Evolutionary conservation across 2,329 filamentous ascomycete species (phyloP).

Genomic region (Beauveria sp.): DNA sequence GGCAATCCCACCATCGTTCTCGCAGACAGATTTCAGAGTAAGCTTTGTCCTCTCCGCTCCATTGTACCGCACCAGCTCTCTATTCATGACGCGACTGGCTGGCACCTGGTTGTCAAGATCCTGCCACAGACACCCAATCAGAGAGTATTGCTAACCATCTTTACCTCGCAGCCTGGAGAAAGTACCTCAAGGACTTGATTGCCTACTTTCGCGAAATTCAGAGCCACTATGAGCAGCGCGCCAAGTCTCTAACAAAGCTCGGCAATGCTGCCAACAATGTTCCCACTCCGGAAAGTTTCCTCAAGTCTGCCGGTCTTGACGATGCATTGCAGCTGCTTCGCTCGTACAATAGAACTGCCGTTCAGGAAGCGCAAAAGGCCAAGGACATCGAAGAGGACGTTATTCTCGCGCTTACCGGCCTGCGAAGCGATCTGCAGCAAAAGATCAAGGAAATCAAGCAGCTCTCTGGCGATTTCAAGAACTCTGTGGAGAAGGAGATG

Average conservation of each 20-base stretch:
- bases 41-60: slow-evolving; percentile 20
- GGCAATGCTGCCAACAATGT: slow-evolving; percentile 80
- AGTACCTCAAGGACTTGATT: slow-evolving; percentile 89
- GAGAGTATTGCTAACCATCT: not conserved
- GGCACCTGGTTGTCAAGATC: not conserved
- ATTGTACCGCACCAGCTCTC: not conserved
- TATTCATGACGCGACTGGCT: not conserved
- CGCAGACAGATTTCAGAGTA: slow-evolving; percentile 82
- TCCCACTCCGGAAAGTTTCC: slow-evolving; percentile 64
- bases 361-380: slow-evolving; percentile 78
- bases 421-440: slow-evolving; percentile 81
- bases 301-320: slow-evolving; percentile 74
- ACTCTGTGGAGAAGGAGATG: slow-evolving; percentile 91
- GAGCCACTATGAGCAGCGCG: slow-evolving; percentile 74
- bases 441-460: slow-evolving; percentile 99
- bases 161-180: slow-evolving; percentile 68
- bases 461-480: slow-evolving; percentile 91
- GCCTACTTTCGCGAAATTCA: slow-evolving; percentile 91
- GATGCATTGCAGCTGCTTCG: slow-evolving; percentile 78
- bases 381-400: slow-evolving; percentile 88
- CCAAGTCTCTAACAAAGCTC: slow-evolving; percentile 75
- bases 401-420: slow-evolving; percentile 74
- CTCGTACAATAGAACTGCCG: slow-evolving; percentile 72
- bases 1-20: slow-evolving; percentile 84
- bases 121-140: not conserved